phyloP scores from a whole-genome alignment of 139 green algal genomes.

The Tetradesmus lagerheimii region DNA sequence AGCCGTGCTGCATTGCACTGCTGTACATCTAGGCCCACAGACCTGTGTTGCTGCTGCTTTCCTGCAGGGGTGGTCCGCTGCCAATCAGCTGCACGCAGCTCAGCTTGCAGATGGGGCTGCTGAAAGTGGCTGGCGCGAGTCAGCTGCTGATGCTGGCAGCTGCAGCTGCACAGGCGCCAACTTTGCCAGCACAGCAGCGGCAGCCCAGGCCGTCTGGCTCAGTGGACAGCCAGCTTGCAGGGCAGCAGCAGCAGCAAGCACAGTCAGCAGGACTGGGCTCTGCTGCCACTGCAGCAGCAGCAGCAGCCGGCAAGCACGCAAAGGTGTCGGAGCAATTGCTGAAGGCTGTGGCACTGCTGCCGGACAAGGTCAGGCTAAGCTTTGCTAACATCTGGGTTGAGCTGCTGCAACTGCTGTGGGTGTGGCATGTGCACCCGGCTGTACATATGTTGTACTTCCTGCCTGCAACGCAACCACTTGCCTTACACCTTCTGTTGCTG shows the following conservation, averaged over 20 bases:
- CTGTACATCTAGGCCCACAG: too few relatives aligned
- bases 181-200: not conserved
- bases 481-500: too few relatives aligned
- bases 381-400: too few relatives aligned
- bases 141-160: constrained; percentile 26
- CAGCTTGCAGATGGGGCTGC: not conserved
- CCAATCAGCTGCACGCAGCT: constrained; percentile 31
- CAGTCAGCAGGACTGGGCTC: not conserved
- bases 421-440: not conserved
- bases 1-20: not conserved
- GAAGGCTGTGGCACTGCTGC: constrained; percentile 10
- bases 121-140: not conserved
- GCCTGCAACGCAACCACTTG: too few relatives aligned
- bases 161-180: not conserved
- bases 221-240: not conserved
- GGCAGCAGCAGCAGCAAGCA: not conserved
- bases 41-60: not conserved
- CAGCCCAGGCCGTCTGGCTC: not conserved
- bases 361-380: constrained; percentile 16
- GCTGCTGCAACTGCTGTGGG: not conserved
- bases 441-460: not conserved
- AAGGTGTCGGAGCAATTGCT: not conserved
- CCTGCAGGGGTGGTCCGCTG: constrained; percentile 20
- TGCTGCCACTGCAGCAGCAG: not conserved
- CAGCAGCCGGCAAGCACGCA: not conserved